phyloP scores from a whole-genome alignment of 371 early-diverging fungal species.

The Quaeritorhiza haematococci region DNA sequence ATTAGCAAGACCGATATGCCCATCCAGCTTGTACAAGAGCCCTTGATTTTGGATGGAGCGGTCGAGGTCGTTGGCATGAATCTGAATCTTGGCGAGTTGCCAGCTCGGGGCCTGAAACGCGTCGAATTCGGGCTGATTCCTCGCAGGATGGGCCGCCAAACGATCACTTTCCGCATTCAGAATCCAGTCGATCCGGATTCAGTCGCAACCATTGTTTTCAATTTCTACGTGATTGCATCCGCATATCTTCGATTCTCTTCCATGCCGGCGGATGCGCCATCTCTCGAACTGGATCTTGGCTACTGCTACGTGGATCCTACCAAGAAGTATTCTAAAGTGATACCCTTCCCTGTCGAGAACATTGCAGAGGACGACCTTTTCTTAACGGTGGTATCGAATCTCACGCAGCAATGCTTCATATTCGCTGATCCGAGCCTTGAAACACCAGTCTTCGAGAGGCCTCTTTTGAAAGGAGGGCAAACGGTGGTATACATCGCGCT shows the following conservation, averaged over 20 bases:
- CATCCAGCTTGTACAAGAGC: conserved; percentile 1
- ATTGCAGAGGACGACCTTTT: conserved; percentile 58
- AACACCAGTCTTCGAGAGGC: conserved; percentile 22
- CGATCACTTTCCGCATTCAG: too few species aligned
- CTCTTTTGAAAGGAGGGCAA: conserved; percentile 12
- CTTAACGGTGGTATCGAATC: conserved; percentile 70
- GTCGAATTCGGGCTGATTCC: too few species aligned
- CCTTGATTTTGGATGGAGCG: too few species aligned
- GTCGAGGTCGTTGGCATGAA: too few species aligned
- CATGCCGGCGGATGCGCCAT: conserved; percentile 41
- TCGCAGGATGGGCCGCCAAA: too few species aligned
- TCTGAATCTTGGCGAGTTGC: too few species aligned
- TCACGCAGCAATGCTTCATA: conserved; percentile 75
- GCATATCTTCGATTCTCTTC: conserved; percentile 65
- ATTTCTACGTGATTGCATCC: conserved; percentile 52
- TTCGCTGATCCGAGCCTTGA: conserved; percentile 68
- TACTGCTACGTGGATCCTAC: conserved; percentile 77
- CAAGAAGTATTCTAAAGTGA: conserved; percentile 70
- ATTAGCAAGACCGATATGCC: conserved; percentile 15
- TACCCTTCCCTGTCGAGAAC: conserved; percentile 67
- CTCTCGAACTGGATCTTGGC: conserved; percentile 64
- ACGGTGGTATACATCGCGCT: conserved; percentile 71
- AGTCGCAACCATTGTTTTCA: conserved; percentile 42
- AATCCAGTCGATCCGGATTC: conserved; percentile 17
- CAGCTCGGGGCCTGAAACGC: too few species aligned